These are phyloP conservation scores for Plasmodium blacklocki DNA, from an alignment of 169 alveolate genomes.

Conservation along the genomic window DNA sequence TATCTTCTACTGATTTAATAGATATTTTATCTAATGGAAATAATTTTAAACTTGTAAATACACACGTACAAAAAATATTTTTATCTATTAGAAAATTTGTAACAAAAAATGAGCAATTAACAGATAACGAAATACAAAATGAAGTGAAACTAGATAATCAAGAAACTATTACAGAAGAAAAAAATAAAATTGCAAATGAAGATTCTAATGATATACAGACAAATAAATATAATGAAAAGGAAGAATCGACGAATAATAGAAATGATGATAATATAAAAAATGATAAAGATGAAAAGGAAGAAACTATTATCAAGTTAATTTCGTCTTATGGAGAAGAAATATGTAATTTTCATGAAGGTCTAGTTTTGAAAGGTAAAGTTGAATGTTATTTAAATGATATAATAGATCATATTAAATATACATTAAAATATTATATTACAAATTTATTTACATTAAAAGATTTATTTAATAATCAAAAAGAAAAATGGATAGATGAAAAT, in stretches of 20 bases:
- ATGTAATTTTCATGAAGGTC: slow-evolving; percentile 50
- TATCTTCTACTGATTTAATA: slow-evolving; percentile 95
- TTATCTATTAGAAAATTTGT: slow-evolving; percentile 90
- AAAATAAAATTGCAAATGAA: slow-evolving; percentile 89
- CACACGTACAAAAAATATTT: slow-evolving; percentile 96
- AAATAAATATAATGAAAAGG: background rate
- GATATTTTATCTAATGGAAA: slow-evolving; percentile 97
- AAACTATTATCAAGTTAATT: slow-evolving; percentile 39
- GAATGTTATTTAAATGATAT: slow-evolving; percentile 69
- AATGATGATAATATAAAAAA: background rate
- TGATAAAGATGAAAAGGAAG: slow-evolving; percentile 14
- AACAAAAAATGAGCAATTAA: slow-evolving; percentile 88
- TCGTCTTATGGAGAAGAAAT: slow-evolving; percentile 72
- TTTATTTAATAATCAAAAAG: slow-evolving; percentile 32
- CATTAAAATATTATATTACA: slow-evolving; percentile 48
- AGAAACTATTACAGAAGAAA: slow-evolving; percentile 85
- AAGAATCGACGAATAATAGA: background rate
- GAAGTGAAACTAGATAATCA: slow-evolving; percentile 10
- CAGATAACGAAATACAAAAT: slow-evolving; percentile 34
- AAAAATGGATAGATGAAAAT: slow-evolving; percentile 72
- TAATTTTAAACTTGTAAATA: slow-evolving; percentile 94
- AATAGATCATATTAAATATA: slow-evolving; percentile 57
- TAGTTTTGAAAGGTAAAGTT: slow-evolving; percentile 36
- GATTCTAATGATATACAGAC: slow-evolving; percentile 93
- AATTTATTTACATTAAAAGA: slow-evolving; percentile 28